Evolutionary conservation across 2,329 filamentous ascomycete species (phyloP).

Genomic region (Colletotrichum trifolii): DNA sequence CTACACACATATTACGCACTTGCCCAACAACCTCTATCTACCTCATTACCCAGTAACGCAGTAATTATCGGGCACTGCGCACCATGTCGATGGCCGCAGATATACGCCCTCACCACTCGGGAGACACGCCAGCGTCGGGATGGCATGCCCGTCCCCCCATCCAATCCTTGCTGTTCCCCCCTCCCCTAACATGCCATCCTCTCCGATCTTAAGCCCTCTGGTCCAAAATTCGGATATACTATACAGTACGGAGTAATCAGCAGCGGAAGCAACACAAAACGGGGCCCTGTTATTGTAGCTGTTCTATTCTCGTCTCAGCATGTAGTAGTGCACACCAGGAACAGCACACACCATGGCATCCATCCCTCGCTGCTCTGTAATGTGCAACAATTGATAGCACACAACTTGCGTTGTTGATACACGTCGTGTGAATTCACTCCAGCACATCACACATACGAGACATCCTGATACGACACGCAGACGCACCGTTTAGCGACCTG

Average conservation of each 20-base stretch:
- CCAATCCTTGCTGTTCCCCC: slow-evolving; percentile 21
- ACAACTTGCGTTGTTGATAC: no score
- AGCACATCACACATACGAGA: slow-evolving; percentile 23
- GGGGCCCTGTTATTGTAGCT: not conserved
- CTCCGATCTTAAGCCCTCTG: slow-evolving; percentile 32
- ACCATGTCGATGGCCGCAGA: no score
- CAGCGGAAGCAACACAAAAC: slow-evolving; percentile 1
- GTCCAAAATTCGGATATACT: slow-evolving; percentile 15
- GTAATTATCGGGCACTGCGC: no score
- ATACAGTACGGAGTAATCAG: slow-evolving; percentile 6
- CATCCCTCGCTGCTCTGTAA: no score
- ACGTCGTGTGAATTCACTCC: not conserved
- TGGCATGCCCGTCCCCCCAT: slow-evolving; percentile 26
- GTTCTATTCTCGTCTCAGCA: slow-evolving; percentile 31
- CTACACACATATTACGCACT: no score
- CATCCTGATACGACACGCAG: not conserved
- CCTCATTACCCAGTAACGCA: no score
- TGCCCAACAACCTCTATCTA: no score
- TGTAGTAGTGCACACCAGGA: not conserved
- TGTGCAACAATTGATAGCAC: no score
- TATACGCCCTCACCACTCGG: not conserved
- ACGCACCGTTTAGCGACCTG: not conserved
- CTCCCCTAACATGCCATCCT: not conserved
- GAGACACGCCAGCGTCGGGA: slow-evolving; percentile 9
- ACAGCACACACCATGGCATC: no score